These are phyloP conservation scores for Trichoderma virens DNA, from an alignment of 495 filamentous ascomycete species.

Conservation along the genomic window DNA sequence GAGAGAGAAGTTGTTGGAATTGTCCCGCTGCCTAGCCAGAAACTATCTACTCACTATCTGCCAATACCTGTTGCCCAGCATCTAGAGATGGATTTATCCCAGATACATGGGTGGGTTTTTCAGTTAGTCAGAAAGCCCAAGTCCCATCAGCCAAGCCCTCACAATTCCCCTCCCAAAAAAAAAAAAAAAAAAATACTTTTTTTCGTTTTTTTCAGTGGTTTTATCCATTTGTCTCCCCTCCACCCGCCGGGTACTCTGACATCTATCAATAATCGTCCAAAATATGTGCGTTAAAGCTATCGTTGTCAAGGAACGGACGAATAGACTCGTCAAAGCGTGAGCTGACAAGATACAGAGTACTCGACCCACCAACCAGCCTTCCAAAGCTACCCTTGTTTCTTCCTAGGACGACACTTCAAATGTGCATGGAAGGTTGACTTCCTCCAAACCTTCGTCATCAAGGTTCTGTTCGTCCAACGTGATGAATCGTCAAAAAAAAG, in stretches of 20 bases:
- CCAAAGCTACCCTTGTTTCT: background rate
- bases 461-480: conserved; percentile 5
- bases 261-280: background rate
- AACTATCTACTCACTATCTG: background rate
- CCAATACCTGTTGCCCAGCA: background rate
- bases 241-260: background rate
- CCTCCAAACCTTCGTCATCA: background rate
- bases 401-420: background rate
- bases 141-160: background rate
- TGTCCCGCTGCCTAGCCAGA: background rate
- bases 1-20: background rate
- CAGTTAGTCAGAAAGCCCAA: background rate
- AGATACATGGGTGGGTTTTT: background rate
- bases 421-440: background rate
- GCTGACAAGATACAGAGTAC: background rate
- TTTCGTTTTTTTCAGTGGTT: background rate
- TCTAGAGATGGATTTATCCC: background rate
- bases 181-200: background rate
- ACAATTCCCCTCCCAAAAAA: background rate
- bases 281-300: background rate
- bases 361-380: background rate
- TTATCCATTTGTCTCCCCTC: background rate
- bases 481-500: conserved; percentile 1
- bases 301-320: background rate
- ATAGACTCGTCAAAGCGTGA: background rate